Percentiles rank a stretch among this genome's conserved stretches.
These are phyloP conservation scores for Mrakia frigida DNA, from an alignment of 768 basidiomycete species.

Conservation along the genomic window DNA sequence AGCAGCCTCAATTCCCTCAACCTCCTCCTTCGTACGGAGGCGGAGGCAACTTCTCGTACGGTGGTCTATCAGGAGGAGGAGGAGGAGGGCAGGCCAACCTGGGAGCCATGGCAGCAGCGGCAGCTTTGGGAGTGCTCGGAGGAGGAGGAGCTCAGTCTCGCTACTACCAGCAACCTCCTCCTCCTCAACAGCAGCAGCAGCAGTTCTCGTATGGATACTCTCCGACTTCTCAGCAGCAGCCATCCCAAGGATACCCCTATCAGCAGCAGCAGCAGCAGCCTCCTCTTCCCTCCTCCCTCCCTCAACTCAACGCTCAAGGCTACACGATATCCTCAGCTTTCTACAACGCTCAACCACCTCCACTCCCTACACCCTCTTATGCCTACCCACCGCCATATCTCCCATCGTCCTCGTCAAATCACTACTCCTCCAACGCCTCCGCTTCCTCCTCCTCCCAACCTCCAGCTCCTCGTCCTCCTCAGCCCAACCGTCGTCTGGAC, in stretches of 20 bases:
- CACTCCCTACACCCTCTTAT: not conserved
- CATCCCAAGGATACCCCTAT: not conserved
- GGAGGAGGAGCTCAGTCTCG: not conserved
- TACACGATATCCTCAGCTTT: not conserved
- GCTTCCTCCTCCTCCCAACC: not conserved
- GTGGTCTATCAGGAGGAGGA: not conserved
- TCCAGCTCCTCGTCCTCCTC: not conserved
- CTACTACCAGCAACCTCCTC: not conserved
- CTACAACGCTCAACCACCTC: not conserved
- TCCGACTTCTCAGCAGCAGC: not conserved
- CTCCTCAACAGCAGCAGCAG: not conserved
- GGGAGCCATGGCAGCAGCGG: slow-evolving; percentile 5
- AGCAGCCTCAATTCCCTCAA: slow-evolving; percentile 4
- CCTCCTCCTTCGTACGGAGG: not conserved
- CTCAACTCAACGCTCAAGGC: slow-evolving; percentile 4
- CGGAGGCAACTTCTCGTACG: slow-evolving; percentile 3
- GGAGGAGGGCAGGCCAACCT: not conserved
- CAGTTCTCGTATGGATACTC: not conserved
- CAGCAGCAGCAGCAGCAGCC: not conserved
- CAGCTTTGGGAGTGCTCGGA: slow-evolving; percentile 5
- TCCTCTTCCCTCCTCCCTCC: not conserved
- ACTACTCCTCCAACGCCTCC: not conserved
- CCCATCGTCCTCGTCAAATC: not conserved
- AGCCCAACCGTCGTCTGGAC: slow-evolving; percentile 3
- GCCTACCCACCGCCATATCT: not conserved